These are phyloP conservation scores for Phtheirospermum japonicum DNA, from an alignment of 257 asterid genomes.

Conservation along the genomic window DNA sequence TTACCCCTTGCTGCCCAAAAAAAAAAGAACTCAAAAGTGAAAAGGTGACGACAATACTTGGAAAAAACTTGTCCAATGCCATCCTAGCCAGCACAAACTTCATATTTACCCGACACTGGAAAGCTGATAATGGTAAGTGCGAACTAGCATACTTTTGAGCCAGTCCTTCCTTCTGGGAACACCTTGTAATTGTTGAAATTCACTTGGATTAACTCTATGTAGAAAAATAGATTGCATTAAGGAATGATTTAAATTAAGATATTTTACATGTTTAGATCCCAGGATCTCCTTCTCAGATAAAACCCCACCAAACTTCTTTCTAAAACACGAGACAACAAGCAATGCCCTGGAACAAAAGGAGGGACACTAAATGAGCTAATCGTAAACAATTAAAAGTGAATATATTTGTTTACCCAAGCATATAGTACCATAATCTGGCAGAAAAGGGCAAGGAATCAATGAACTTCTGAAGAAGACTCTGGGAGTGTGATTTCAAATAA, in stretches of 20 bases:
- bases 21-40: constrained; percentile 27
- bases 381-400: constrained; percentile 8
- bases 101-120: constrained; percentile 47
- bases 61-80: constrained; percentile 4
- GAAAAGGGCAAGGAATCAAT: constrained; percentile 56
- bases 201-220: constrained; percentile 35
- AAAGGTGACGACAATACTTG: constrained; percentile 14
- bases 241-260: constrained; percentile 20
- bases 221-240: constrained; percentile 14
- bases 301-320: constrained; percentile 63
- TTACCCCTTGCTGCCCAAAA: constrained; percentile 54
- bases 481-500: constrained; percentile 46
- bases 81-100: constrained; percentile 20
- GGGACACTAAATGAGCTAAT: constrained; percentile 21
- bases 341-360: constrained; percentile 65
- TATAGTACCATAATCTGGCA: constrained; percentile 77
- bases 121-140: constrained; percentile 53
- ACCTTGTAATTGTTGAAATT: constrained; percentile 54
- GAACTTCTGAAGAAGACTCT: constrained; percentile 62
- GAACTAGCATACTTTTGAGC: constrained; percentile 63
- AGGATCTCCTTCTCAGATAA: constrained; percentile 64
- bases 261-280: constrained; percentile 77
- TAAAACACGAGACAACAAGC: constrained; percentile 57
- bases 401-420: neutral
- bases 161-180: constrained; percentile 80